A percentile compares a stretch with the other conserved stretches of the same genome.
These are phyloP conservation scores for Sabuloglossum arenarium DNA, from an alignment of 495 filamentous ascomycete genomes.

Conservation along the genomic window DNA sequence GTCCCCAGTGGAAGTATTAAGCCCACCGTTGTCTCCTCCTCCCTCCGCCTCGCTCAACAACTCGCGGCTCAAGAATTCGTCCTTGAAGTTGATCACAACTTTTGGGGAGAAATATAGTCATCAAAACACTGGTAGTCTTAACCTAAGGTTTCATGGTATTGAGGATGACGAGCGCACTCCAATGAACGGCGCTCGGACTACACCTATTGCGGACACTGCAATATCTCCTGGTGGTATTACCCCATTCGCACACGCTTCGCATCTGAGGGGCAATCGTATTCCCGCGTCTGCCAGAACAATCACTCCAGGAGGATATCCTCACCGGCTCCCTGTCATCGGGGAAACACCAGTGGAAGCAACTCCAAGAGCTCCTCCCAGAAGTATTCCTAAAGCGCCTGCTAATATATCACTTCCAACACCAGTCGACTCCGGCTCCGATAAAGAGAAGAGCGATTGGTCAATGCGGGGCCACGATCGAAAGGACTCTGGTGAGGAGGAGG, in stretches of 20 bases:
- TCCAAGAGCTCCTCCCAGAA: conserved; percentile 15
- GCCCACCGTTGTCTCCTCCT: conserved; percentile 21
- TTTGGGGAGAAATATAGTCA: conserved; percentile 27
- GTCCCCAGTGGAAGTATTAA: conserved; percentile 9
- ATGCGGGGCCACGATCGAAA: background rate
- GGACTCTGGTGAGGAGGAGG: background rate
- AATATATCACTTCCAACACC: conserved; percentile 18
- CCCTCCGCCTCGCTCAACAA: conserved; percentile 3
- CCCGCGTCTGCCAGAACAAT: conserved; percentile 53
- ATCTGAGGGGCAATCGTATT: conserved; percentile 12
- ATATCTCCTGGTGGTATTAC: conserved; percentile 43
- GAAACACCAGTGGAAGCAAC: conserved; percentile 45
- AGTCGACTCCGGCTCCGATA: conserved; percentile 28
- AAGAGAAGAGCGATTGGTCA: conserved; percentile 17
- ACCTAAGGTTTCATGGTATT: conserved; percentile 42
- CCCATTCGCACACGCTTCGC: background rate
- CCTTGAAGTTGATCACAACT: conserved; percentile 80
- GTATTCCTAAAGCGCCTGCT: background rate
- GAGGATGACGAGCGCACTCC: conserved; percentile 52
- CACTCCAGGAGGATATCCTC: conserved; percentile 47
- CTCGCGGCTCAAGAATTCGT: conserved; percentile 35
- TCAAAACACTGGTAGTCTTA: conserved; percentile 28
- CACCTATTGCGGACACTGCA: conserved; percentile 85
- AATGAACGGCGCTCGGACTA: conserved; percentile 53
- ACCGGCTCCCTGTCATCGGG: conserved; percentile 65